Evolutionary conservation across 345 rosid genomes (phyloP).

Genomic region (Brassica nigra): DNA sequence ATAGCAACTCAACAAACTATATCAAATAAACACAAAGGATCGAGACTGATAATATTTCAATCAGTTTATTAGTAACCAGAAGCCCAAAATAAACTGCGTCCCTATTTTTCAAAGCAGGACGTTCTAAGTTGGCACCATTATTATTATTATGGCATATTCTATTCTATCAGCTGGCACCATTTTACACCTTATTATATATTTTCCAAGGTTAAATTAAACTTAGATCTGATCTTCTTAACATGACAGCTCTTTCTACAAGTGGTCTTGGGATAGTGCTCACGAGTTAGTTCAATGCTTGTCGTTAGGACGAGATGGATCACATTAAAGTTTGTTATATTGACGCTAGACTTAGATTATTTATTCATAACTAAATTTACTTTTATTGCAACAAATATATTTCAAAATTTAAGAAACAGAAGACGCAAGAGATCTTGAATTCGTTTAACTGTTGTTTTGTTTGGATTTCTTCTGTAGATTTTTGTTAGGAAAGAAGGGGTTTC

Average conservation of each 20-base stretch:
- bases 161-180: background rate
- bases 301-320: background rate
- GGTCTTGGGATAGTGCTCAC: background rate
- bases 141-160: background rate
- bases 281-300: background rate
- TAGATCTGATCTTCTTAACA: background rate
- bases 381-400: conserved; percentile 6
- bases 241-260: conserved; percentile 10
- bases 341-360: background rate
- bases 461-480: conserved; percentile 22
- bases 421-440: conserved; percentile 15
- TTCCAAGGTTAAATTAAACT: background rate
- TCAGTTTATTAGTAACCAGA: background rate
- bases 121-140: background rate
- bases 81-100: background rate
- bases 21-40: too few species aligned
- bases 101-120: background rate
- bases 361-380: conserved; percentile 1
- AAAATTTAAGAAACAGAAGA: conserved; percentile 9
- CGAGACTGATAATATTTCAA: too few species aligned
- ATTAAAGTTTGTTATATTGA: background rate
- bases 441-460: conserved; percentile 19
- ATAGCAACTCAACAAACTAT: too few species aligned
- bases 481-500: conserved; percentile 53
- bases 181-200: background rate